Evolutionary conservation across 2,329 filamentous ascomycete species (phyloP).

Genomic region (Fusarium succisae): DNA sequence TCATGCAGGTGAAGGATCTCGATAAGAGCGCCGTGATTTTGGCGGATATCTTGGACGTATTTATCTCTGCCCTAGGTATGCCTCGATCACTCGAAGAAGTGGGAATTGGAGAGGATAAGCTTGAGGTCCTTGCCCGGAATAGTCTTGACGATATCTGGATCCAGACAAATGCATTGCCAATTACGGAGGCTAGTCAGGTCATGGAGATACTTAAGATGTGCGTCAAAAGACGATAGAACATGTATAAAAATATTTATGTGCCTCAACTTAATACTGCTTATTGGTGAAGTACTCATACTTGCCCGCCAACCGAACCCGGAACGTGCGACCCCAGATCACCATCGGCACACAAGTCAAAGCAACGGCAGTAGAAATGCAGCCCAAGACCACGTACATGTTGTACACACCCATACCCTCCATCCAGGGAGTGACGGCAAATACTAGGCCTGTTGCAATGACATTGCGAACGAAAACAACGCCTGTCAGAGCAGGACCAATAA

Average conservation of each 20-base stretch:
- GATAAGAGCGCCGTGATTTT: slow-evolving; percentile 49
- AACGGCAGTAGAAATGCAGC: slow-evolving; percentile 11
- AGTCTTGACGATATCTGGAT: slow-evolving; percentile 61
- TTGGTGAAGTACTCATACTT: slow-evolving; percentile 20
- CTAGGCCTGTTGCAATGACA: slow-evolving; percentile 16
- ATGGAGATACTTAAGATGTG: slow-evolving; percentile 60
- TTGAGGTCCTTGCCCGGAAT: slow-evolving; percentile 58
- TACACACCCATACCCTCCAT: slow-evolving; percentile 26
- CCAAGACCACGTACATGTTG: slow-evolving; percentile 26
- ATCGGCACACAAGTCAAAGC: slow-evolving; percentile 23
- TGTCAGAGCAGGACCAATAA: slow-evolving; percentile 25
- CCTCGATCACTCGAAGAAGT: slow-evolving; percentile 63
- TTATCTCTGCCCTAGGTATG: slow-evolving; percentile 62
- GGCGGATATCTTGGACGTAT: slow-evolving; percentile 60
- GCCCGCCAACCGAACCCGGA: slow-evolving; percentile 10
- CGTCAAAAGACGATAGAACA: neutral
- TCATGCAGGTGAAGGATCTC: neutral
- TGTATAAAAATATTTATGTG: too few species aligned
- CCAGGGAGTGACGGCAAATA: slow-evolving; percentile 27
- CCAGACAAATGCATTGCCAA: slow-evolving; percentile 59
- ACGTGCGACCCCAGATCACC: slow-evolving; percentile 26
- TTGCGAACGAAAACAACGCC: slow-evolving; percentile 31
- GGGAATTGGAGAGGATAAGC: slow-evolving; percentile 57
- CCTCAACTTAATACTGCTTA: slow-evolving; percentile 1
- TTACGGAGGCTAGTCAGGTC: slow-evolving; percentile 58